Evolutionary conservation across 768 basidiomycete species (phyloP), one percentile per base, ranked within the genome.

Genomic region (Suillus luteus): DNA sequence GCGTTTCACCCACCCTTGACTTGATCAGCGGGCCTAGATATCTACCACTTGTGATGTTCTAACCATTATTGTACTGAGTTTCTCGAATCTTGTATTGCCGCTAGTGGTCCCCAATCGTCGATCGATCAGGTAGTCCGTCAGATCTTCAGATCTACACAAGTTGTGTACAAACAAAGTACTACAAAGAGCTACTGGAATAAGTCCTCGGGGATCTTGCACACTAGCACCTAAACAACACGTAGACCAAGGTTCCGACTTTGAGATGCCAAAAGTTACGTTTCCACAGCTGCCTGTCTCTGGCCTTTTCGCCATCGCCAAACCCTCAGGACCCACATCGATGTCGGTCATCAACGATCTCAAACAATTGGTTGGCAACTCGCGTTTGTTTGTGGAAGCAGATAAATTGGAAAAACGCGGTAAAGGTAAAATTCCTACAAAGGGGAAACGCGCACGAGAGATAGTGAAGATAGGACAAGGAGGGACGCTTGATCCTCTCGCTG

Each of bases 311-410:
- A 78, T 99, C 46, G 81, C 85, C 59, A 99, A 99, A 75, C 97
- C 97, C 1, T 91, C 94, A 0, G 96, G 96, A 1, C 90, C 91
- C 31, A 90, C 93, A 2, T 96, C 94, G 55, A 99, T 99, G 96
- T 81, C 88, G 33, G 75, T 96, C 37, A 85, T 99, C 61, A 91
- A 96, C 72, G 84, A 88, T 67, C 80, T 99, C 63, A 96, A 97
- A 71, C 82, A 84, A 48, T 82, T 99, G n/a, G 74, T 96, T 57
- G 77, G 81, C 38, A 84, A 84, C 43, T 98, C 96, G 1, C 83
- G 82, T 38, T 78, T 99, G 9, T 99, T 99, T 72, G 79, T 84
- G 59, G 87, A 90, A 52, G 81, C 70, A 31, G 71, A 83, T 40
- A 83, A 85, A 62, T 80, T 85, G 38, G 84, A 85, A 73, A 82